Evolutionary conservation across 257 asterid genomes (phyloP).

Genomic region (Euphrasia confusa): DNA sequence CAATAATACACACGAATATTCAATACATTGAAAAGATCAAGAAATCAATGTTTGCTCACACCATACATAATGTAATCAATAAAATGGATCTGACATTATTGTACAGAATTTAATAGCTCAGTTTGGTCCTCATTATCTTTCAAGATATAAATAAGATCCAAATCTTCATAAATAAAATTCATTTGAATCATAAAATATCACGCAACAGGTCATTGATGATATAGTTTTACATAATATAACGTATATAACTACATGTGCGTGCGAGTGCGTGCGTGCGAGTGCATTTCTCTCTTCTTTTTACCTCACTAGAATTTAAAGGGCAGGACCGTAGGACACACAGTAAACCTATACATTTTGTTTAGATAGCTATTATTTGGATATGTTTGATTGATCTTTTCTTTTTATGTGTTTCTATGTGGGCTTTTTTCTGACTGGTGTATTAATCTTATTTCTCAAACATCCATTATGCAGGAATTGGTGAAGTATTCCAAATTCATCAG

Average conservation of each 20-base stretch:
- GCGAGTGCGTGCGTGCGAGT: not conserved
- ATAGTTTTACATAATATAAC: not conserved
- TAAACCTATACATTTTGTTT: not conserved
- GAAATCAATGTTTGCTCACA: not conserved
- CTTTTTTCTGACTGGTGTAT: not conserved
- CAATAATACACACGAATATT: not conserved
- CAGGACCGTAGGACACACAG: not conserved
- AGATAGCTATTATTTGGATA: not conserved
- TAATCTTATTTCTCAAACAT: conserved; percentile 8
- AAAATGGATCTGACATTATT: not conserved
- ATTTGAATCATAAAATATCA: not conserved
- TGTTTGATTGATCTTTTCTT: not conserved
- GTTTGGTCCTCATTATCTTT: not conserved
- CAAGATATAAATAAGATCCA: not conserved
- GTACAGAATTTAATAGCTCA: not conserved
- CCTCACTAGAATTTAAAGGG: not conserved
- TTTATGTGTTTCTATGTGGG: not conserved
- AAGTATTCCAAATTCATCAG: conserved; percentile 85
- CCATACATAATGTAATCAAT: not conserved
- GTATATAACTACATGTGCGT: not conserved
- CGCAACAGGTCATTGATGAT: not conserved
- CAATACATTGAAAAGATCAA: not conserved
- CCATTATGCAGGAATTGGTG: conserved; percentile 63
- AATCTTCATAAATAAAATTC: not conserved
- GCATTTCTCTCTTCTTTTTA: not conserved